These are phyloP conservation scores for Exophiala phaeomuriformis DNA, from an alignment of 2,329 filamentous ascomycete species.

Conservation along the genomic window DNA sequence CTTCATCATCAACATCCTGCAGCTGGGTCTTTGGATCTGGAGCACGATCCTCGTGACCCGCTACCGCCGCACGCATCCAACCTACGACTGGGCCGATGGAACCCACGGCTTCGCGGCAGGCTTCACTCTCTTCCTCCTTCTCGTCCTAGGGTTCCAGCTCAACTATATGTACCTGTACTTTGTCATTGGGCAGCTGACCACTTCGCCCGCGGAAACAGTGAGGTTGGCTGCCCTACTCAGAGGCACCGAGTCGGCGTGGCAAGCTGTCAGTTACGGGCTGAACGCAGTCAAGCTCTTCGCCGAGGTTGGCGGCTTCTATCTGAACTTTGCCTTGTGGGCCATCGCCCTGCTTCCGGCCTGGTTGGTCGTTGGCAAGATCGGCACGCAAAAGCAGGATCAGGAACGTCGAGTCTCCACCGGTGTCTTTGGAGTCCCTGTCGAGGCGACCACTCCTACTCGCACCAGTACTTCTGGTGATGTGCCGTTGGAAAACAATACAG, in stretches of 20 bases:
- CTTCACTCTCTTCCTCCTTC: slow-evolving; percentile 61
- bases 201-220: slow-evolving; percentile 56
- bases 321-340: slow-evolving; percentile 64
- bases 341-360: slow-evolving; percentile 58
- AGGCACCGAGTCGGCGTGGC: slow-evolving; percentile 65
- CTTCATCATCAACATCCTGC: slow-evolving; percentile 27
- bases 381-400: slow-evolving; percentile 25
- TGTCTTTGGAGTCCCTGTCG: slow-evolving; percentile 3
- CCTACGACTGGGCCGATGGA: slow-evolving; percentile 57
- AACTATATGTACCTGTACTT: slow-evolving; percentile 72
- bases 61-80: slow-evolving; percentile 51
- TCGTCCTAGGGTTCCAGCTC: slow-evolving; percentile 61
- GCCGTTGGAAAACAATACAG: not conserved
- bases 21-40: slow-evolving; percentile 66
- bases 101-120: slow-evolving; percentile 54
- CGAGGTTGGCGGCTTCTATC: slow-evolving; percentile 58
- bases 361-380: slow-evolving; percentile 56
- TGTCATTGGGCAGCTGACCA: slow-evolving; percentile 59
- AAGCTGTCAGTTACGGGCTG: slow-evolving; percentile 65
- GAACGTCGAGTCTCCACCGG: slow-evolving; percentile 3
- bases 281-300: slow-evolving; percentile 56
- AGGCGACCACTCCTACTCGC: not conserved
- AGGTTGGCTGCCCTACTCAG: slow-evolving; percentile 61
- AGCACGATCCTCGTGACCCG: slow-evolving; percentile 57
- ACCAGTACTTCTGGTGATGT: not conserved